Percentiles rank a stretch among this genome's conserved stretches.
Conservation (phyloP, 139 green algal genomes). For the Chlamydomonas schloesseri region DNA sequence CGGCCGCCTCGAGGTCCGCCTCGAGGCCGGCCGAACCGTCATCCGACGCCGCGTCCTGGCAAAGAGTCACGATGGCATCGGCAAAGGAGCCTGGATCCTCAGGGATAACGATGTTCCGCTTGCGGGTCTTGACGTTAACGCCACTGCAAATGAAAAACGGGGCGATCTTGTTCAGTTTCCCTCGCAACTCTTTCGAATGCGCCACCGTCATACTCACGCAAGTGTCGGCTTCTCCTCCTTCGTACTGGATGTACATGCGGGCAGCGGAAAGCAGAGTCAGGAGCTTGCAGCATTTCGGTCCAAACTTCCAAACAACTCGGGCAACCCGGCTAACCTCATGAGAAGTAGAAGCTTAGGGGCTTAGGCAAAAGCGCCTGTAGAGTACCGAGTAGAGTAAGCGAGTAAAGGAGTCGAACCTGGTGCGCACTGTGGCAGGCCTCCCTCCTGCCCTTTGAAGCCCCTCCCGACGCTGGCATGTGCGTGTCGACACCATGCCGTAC, state of each 20-base stretch:
- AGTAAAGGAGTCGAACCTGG: no score
- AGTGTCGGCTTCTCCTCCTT: conserved; percentile 93
- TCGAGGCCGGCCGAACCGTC: conserved; percentile 71
- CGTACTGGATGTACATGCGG: conserved; percentile 61
- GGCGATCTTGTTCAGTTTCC: not conserved
- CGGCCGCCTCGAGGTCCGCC: conserved; percentile 78
- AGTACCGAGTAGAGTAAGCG: no score
- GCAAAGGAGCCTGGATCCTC: conserved; percentile 95
- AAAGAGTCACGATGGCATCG: conserved; percentile 88
- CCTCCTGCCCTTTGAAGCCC: no score
- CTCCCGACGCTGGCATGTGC: no score
- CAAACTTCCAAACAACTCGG: no score
- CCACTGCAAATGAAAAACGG: conserved; percentile 71
- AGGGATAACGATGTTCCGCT: conserved; percentile 96
- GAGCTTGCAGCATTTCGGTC: no score
- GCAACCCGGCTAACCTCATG: not conserved
- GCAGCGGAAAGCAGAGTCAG: not conserved
- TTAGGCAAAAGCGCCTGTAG: no score
- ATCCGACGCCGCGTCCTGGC: conserved; percentile 69
- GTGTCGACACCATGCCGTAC: no score
- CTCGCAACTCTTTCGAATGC: not conserved
- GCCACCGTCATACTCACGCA: conserved; percentile 73
- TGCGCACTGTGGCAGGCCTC: no score
- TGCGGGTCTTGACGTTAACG: conserved; percentile 95
- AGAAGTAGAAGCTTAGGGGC: not conserved